These are phyloP conservation scores for Boletus reticulatus DNA, from an alignment of 768 basidiomycete species.

Conservation along the genomic window DNA sequence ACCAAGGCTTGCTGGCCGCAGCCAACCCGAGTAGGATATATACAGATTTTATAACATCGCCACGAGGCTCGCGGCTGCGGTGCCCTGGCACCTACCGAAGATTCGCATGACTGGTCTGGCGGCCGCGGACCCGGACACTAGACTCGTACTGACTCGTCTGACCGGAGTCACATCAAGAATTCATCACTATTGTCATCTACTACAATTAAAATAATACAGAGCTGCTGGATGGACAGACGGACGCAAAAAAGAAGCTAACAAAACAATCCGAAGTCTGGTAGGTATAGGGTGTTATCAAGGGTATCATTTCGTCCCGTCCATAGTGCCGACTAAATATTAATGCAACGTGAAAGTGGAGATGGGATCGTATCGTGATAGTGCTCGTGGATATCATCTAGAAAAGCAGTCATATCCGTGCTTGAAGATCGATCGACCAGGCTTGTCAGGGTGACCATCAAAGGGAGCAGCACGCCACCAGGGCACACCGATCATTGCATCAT, in stretches of 20 bases:
- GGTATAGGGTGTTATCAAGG: constrained; percentile 18
- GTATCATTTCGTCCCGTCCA: constrained; percentile 18
- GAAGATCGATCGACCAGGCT: constrained; percentile 22
- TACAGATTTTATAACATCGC: not conserved
- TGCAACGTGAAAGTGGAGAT: constrained; percentile 8
- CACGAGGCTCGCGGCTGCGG: not conserved
- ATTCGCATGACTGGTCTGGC: constrained; percentile 1
- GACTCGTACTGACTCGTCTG: not conserved
- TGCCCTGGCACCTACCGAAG: too few species aligned
- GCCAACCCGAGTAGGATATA: not conserved
- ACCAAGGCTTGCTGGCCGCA: not conserved
- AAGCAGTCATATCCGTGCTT: not conserved
- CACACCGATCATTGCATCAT: constrained; percentile 10
- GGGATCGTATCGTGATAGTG: constrained; percentile 5
- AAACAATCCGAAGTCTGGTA: constrained; percentile 10
- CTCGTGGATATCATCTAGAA: constrained; percentile 3
- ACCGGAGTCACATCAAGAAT: not conserved
- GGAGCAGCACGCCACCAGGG: constrained; percentile 1
- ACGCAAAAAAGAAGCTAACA: not conserved
- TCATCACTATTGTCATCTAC: constrained; percentile 5
- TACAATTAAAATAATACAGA: constrained; percentile 10
- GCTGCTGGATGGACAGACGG: not conserved
- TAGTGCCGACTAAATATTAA: constrained; percentile 2
- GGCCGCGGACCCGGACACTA: not conserved
- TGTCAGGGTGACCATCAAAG: too few species aligned